These are phyloP conservation scores for Aspergillus sp. DNA, from an alignment of 2,329 filamentous ascomycete species.

Conservation along the genomic window DNA sequence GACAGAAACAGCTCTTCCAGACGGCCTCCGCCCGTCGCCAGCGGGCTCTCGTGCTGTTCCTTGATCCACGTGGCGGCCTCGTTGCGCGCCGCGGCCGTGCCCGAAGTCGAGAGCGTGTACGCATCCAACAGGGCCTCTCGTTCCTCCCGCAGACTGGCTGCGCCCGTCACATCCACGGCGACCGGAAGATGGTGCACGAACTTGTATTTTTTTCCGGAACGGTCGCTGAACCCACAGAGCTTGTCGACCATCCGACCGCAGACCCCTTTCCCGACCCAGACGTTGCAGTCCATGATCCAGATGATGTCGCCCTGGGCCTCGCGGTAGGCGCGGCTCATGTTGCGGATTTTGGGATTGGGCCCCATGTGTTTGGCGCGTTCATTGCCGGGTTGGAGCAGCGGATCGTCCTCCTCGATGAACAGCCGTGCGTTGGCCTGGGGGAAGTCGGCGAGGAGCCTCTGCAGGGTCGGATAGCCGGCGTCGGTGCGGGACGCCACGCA, in stretches of 20 bases:
- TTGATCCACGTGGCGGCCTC: neutral
- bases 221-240: slow-evolving; percentile 65
- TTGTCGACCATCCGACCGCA: slow-evolving; percentile 86
- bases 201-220: slow-evolving; percentile 62
- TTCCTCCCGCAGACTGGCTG: slow-evolving; percentile 24
- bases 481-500: slow-evolving; percentile 76
- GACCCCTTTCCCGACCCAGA: slow-evolving; percentile 81
- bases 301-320: slow-evolving; percentile 85
- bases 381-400: slow-evolving; percentile 57
- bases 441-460: slow-evolving; percentile 71
- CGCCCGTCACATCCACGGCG: slow-evolving; percentile 67
- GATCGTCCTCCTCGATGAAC: slow-evolving; percentile 79
- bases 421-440: slow-evolving; percentile 68
- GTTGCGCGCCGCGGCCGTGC: slow-evolving; percentile 4
- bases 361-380: slow-evolving; percentile 64
- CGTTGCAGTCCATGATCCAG: slow-evolving; percentile 95
- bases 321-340: slow-evolving; percentile 89
- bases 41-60: slow-evolving; percentile 21
- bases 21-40: slow-evolving; percentile 66
- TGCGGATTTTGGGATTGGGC: slow-evolving; percentile 97
- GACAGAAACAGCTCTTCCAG: slow-evolving; percentile 95
- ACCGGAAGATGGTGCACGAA: slow-evolving; percentile 94
- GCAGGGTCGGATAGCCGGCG: slow-evolving; percentile 72
- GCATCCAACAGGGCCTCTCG: slow-evolving; percentile 25
- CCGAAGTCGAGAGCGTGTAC: slow-evolving; percentile 13